Evolutionary conservation across 2,329 filamentous ascomycete species (phyloP).

Genomic region (Trichoderma koningiopsis): DNA sequence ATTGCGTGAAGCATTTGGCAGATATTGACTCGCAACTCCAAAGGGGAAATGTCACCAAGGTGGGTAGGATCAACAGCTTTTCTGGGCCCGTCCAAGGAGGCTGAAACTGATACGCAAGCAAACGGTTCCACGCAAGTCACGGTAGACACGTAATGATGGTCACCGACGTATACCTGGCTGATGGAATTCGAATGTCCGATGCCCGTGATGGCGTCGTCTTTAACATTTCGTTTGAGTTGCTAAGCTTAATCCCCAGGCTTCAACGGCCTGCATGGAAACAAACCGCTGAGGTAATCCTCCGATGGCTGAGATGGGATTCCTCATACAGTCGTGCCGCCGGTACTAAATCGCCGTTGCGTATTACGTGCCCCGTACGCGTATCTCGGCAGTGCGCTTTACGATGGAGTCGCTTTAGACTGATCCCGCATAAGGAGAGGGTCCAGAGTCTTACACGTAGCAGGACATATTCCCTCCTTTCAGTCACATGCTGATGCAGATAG

Average conservation of each 20-base stretch:
- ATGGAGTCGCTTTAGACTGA: neutral
- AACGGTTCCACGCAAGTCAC: neutral
- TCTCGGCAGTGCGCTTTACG: neutral
- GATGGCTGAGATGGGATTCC: neutral
- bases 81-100: neutral
- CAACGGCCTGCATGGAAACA: neutral
- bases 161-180: neutral
- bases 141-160: neutral
- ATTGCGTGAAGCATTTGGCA: neutral
- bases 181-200: neutral
- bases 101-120: neutral
- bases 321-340: neutral
- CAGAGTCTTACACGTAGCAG: neutral
- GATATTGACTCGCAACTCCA: neutral
- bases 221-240: neutral
- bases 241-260: neutral
- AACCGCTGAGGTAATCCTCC: neutral
- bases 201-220: neutral
- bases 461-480: neutral
- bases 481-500: neutral
- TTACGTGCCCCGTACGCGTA: slow-evolving; percentile 3
- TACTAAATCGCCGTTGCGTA: neutral
- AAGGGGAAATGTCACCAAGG: neutral
- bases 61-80: neutral
- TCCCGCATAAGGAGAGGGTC: slow-evolving; percentile 2